Percentiles rank a stretch among this genome's conserved stretches.
Conservation (phyloP, 2,329 filamentous ascomycete genomes). For the Diplodia corticola region DNA sequence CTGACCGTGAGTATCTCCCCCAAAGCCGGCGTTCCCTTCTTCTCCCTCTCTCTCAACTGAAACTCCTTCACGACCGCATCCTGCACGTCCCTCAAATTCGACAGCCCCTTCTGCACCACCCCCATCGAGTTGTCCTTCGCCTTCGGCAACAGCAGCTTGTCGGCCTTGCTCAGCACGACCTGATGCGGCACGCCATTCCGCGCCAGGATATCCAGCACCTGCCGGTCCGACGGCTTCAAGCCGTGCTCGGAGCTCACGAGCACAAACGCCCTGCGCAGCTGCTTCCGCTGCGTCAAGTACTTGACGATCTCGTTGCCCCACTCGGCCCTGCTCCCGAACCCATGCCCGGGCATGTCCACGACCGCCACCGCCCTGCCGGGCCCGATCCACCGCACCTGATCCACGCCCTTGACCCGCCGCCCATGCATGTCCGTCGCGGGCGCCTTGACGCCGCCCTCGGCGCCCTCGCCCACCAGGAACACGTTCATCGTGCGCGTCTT, state of each 20-base stretch:
- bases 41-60: conserved; percentile 29
- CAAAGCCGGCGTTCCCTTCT: conserved; percentile 40
- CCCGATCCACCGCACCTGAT: conserved; percentile 40
- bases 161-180: conserved; percentile 66
- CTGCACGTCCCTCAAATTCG: neutral
- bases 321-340: conserved; percentile 59
- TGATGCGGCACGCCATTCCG: conserved; percentile 62
- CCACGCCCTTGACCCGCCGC: conserved; percentile 16
- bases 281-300: conserved; percentile 62
- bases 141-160: conserved; percentile 52
- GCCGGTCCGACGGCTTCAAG: conserved; percentile 60
- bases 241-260: conserved; percentile 65
- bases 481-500: conserved; percentile 67
- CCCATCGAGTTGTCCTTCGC: conserved; percentile 30
- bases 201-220: conserved; percentile 58
- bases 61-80: conserved; percentile 23
- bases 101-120: conserved; percentile 31
- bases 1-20: conserved; percentile 64
- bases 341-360: conserved; percentile 73
- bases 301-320: conserved; percentile 71
- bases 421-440: conserved; percentile 8
- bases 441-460: conserved; percentile 18
- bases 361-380: conserved; percentile 53
- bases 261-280: conserved; percentile 64
- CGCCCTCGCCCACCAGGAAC: conserved; percentile 52